Percentiles rank a stretch among this genome's conserved stretches.
Conservation (phyloP, 2,329 filamentous ascomycete species). For the Colletotrichum acutatum region DNA sequence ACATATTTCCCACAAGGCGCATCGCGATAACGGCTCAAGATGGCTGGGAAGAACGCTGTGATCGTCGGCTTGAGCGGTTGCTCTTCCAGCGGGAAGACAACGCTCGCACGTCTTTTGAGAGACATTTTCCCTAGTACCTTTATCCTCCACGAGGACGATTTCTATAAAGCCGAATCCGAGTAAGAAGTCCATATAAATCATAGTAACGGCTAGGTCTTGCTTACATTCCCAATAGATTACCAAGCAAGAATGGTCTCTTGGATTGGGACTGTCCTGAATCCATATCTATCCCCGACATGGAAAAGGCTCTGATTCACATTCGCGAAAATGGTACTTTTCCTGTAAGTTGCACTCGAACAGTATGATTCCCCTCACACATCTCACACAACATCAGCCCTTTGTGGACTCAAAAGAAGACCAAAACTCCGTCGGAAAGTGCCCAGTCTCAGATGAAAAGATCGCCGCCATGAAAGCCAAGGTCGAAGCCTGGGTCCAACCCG, state of each 20-base stretch:
- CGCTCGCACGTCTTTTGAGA: conserved; percentile 84
- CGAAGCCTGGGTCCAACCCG: conserved; percentile 55
- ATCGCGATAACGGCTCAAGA: conserved; percentile 34
- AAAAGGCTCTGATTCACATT: conserved; percentile 76
- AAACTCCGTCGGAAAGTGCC: conserved; percentile 68
- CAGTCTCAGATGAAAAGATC: conserved; percentile 61
- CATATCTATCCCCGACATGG: conserved; percentile 77
- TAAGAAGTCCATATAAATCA: conserved; percentile 48
- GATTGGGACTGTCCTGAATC: conserved; percentile 95
- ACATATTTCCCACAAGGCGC: neutral
- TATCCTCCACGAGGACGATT: conserved; percentile 96
- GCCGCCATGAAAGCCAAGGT: conserved; percentile 59
- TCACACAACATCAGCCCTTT: conserved; percentile 50
- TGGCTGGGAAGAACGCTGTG: conserved; percentile 60
- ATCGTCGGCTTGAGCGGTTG: conserved; percentile 88
- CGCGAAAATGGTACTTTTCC: conserved; percentile 73
- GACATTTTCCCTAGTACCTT: conserved; percentile 82
- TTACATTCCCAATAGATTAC: conserved; percentile 54
- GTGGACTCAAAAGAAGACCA: conserved; percentile 70
- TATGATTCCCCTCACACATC: conserved; percentile 37
- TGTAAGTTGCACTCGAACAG: conserved; percentile 50
- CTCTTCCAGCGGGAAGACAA: conserved; percentile 95
- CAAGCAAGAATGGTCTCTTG: conserved; percentile 69
- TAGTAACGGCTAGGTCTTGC: neutral
- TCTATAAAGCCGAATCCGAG: conserved; percentile 85